Base-by-base conservation (phyloP, 805 yeast genomes). In the Torulaspora quercuum region DNA sequence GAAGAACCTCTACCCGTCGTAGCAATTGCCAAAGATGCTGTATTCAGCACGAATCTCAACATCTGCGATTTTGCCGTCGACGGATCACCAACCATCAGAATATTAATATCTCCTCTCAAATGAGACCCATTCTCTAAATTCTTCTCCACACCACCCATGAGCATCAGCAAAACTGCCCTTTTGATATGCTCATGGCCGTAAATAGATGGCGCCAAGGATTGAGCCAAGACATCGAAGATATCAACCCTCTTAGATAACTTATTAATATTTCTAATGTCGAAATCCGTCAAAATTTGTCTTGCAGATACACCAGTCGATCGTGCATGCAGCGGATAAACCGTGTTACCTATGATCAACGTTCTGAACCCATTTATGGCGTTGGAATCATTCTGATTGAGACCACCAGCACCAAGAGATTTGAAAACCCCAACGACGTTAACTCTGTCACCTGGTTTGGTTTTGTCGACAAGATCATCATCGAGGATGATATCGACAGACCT, bases 1-100 rank as follows among this genome's bases (percentile, higher is more conserved):
- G 97, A 89, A n/a, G 97, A 90, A 46, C 98, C 98, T 62, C 95
- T 80, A 69, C 98, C 98, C 0, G 98, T 92, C 1, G 98, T 92
- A 17, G 97, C 97, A 50, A 92, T 88, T 3, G 97, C 97, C 50
- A 92, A 69, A 1, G 95, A 72, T 1, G 98, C 98, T 1, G 97
- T 90, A 59, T 90, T 92, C 45, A 92, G 70, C 12, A 92, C 97
- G 57, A 92, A 90, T 48, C 97, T 75, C 46, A 92, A 73, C 69
- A 92, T 80, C 67, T 92, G 98, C 3, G 97, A 89, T 63, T 92
- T 92, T 16, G 98, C 97, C 11, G 98, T 92, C 6, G 97, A 87
- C 9, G 98, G 98, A 62, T 92, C 98, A 66, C 98, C 98, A 25
- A 92, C 97, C 95, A 92, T 84, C 35, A 92, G 70, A 37, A 92